A percentile compares a stretch with the other conserved stretches of the same genome.
Evolutionary conservation across 1,284 basidiomycete species (phyloP).

Genomic region (Flammula alnicola): DNA sequence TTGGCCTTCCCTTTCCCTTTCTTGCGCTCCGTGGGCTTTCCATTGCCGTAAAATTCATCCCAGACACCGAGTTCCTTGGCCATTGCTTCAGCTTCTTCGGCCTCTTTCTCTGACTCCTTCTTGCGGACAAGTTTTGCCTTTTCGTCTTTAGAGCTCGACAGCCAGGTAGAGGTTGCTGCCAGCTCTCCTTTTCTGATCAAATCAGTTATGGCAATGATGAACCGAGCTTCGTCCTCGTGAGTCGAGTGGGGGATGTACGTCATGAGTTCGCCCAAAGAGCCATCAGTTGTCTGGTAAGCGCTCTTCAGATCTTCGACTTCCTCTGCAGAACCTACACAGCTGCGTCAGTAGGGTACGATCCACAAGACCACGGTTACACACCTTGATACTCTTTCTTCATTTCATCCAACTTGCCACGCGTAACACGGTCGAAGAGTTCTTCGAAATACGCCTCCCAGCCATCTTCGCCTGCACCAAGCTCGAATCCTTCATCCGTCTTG

Average conservation of each 20-base stretch:
- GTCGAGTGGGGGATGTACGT: slow-evolving; percentile 84
- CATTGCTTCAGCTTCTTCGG: slow-evolving; percentile 81
- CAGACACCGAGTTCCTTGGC: slow-evolving; percentile 92
- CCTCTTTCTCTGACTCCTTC: slow-evolving; percentile 80
- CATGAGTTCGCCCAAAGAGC: slow-evolving; percentile 82
- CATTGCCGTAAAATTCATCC: slow-evolving; percentile 93
- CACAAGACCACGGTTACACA: slow-evolving; percentile 33
- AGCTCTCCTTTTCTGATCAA: slow-evolving; percentile 72
- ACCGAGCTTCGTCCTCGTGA: slow-evolving; percentile 81
- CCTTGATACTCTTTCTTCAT: slow-evolving; percentile 93
- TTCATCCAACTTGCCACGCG: slow-evolving; percentile 84
- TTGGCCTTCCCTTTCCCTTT: slow-evolving; percentile 66
- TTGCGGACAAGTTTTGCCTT: slow-evolving; percentile 75
- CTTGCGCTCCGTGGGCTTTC: slow-evolving; percentile 69
- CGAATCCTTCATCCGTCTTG: slow-evolving; percentile 80
- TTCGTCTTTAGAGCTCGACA: slow-evolving; percentile 72
- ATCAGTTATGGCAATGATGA: slow-evolving; percentile 71
- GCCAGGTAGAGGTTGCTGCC: slow-evolving; percentile 67
- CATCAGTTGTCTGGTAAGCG: slow-evolving; percentile 72
- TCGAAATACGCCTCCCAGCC: slow-evolving; percentile 96
- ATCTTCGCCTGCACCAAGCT: slow-evolving; percentile 73
- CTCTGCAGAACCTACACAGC: slow-evolving; percentile 75
- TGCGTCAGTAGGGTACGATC: not conserved
- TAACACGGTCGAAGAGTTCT: slow-evolving; percentile 86
- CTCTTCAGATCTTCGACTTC: slow-evolving; percentile 78